These are phyloP conservation scores for Penicillium ochrochloron DNA, from an alignment of 495 filamentous ascomycete species.

Conservation along the genomic window DNA sequence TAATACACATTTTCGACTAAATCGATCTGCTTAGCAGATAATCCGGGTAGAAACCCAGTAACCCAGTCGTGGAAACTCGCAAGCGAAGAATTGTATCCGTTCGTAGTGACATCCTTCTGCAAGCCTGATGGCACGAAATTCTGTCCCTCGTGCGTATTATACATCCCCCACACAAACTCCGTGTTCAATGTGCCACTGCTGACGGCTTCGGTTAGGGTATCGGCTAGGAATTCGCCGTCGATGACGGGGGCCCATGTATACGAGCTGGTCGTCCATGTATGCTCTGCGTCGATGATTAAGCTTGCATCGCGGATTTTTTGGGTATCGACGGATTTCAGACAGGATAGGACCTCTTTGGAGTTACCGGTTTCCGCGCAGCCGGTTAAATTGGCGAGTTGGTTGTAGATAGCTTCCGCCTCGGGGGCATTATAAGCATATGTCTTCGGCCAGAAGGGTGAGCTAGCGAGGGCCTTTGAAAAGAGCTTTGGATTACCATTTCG, in stretches of 20 bases:
- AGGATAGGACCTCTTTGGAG: constrained; percentile 43
- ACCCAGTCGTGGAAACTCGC: constrained; percentile 56
- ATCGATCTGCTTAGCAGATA: constrained; percentile 44
- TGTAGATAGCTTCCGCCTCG: constrained; percentile 55
- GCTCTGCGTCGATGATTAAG: constrained; percentile 45
- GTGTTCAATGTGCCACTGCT: constrained; percentile 45
- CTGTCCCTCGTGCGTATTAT: constrained; percentile 64
- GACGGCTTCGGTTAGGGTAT: constrained; percentile 50
- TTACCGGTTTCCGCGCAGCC: constrained; percentile 43
- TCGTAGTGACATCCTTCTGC: constrained; percentile 29
- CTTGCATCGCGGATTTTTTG: constrained; percentile 55
- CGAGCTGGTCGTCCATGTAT: constrained; percentile 56
- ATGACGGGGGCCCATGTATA: constrained; percentile 66
- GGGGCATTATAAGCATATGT: constrained; percentile 56
- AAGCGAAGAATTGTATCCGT: constrained; percentile 50
- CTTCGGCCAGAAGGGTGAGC: constrained; percentile 65
- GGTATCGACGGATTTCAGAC: constrained; percentile 54
- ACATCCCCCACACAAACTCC: constrained; percentile 55
- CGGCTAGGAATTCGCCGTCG: constrained; percentile 55
- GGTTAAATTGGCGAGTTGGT: constrained; percentile 46
- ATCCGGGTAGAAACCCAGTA: constrained; percentile 53
- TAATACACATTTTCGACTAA: constrained; percentile 49
- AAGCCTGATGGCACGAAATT: constrained; percentile 61
- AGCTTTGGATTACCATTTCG: constrained; percentile 39
- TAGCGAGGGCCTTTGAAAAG: constrained; percentile 60